Percentiles rank a stretch among this genome's conserved stretches.
Conservation (phyloP, 2,329 filamentous ascomycete genomes). For the Passalora sequoiae region DNA sequence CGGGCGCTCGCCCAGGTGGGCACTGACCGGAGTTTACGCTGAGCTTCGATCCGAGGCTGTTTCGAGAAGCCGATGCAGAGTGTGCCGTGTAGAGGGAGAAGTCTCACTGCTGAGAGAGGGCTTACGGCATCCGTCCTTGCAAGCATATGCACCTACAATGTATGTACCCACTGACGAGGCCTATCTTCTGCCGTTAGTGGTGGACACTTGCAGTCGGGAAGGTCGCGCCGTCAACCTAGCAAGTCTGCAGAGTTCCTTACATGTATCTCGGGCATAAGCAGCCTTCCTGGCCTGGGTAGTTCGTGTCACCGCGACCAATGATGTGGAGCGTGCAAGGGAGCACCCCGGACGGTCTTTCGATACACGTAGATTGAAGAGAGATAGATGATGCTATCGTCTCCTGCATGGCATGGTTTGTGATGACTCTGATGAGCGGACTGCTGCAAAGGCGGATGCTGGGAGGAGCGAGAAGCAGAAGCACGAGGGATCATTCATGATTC, state of each 20-base stretch:
- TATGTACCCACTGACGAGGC: neutral
- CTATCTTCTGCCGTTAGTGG: neutral
- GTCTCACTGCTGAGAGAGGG: neutral
- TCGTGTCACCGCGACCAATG: neutral
- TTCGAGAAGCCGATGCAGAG: neutral
- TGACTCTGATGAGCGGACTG: no score
- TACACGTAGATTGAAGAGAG: no score
- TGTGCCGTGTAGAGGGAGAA: neutral
- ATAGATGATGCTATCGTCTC: no score
- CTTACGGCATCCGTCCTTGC: neutral
- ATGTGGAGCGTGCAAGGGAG: neutral
- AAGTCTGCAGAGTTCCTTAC: no score
- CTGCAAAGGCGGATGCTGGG: no score
- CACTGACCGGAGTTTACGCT: no score
- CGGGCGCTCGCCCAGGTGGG: no score
- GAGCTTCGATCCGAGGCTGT: neutral
- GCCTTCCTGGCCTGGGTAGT: neutral
- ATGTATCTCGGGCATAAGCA: neutral
- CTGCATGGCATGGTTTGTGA: no score
- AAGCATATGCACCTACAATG: no score
- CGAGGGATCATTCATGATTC: no score
- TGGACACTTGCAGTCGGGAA: neutral
- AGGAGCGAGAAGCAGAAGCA: no score
- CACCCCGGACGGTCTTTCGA: no score
- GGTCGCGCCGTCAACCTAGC: neutral